These are phyloP conservation scores for Pinus albicaulis DNA, from an alignment of 75 land plant species.

Conservation along the genomic window DNA sequence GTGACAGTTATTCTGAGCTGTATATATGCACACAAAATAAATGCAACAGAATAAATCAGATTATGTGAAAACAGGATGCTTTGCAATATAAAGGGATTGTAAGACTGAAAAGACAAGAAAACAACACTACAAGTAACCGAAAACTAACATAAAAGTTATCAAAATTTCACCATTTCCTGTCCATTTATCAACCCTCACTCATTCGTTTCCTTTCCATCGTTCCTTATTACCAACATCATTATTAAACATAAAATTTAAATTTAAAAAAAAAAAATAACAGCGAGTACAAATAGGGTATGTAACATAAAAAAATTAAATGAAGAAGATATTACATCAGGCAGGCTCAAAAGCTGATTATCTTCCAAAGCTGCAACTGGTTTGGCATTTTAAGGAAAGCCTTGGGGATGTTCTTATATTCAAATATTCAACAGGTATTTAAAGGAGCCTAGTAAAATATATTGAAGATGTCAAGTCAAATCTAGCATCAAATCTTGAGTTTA, in stretches of 20 bases:
- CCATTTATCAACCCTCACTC: neutral
- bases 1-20: constrained; percentile 65
- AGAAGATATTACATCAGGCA: no score
- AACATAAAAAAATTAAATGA: no score
- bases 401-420: neutral
- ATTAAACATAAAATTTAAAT: neutral
- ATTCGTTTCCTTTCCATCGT: neutral
- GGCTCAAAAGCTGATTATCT: neutral
- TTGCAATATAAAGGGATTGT: neutral
- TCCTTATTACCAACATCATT: neutral
- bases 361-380: neutral
- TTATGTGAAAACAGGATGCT: neutral
- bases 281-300: neutral
- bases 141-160: neutral
- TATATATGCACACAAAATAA: constrained; percentile 9
- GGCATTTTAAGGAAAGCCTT: neutral
- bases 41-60: neutral
- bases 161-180: neutral
- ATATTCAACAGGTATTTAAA: neutral
- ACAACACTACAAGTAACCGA: neutral
- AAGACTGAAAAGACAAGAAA: neutral
- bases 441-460: neutral
- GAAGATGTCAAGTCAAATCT: neutral
- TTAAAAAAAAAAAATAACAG: neutral
- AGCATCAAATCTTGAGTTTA: neutral